These are phyloP conservation scores for Xylaria longipes DNA, from an alignment of 495 filamentous ascomycete genomes.

Conservation along the genomic window DNA sequence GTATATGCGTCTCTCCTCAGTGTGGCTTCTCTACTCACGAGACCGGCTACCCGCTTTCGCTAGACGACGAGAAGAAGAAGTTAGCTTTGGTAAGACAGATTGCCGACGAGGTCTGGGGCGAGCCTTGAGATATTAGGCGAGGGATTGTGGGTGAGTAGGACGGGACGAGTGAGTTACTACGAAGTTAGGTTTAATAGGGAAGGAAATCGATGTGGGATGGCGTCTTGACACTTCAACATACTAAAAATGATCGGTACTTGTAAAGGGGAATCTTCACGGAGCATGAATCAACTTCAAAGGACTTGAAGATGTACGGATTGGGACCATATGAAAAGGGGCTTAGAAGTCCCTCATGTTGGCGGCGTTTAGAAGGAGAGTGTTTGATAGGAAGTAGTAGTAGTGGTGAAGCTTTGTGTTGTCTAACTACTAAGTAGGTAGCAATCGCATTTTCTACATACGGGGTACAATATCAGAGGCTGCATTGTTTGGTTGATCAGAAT, in stretches of 20 bases:
- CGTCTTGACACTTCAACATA: slow-evolving; percentile 19
- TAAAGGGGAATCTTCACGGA: slow-evolving; percentile 21
- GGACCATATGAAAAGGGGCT: not conserved
- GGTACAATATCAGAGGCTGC: not conserved
- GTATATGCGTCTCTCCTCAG: slow-evolving; percentile 75
- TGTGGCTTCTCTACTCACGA: slow-evolving; percentile 81
- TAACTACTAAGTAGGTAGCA: too few relatives aligned
- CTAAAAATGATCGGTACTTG: not conserved
- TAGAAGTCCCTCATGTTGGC: not conserved
- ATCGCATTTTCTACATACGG: not conserved
- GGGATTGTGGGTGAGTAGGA: not conserved
- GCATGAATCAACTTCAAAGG: slow-evolving; percentile 26
- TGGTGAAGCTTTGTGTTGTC: not conserved
- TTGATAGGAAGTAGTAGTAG: not conserved
- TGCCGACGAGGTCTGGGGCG: slow-evolving; percentile 73
- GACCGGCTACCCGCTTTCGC: slow-evolving; percentile 68
- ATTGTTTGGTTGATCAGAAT: not conserved
- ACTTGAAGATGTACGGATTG: not conserved
- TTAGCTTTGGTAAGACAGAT: slow-evolving; percentile 70
- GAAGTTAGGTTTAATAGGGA: slow-evolving; percentile 4
- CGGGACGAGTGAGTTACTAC: not conserved
- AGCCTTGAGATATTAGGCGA: slow-evolving; percentile 52
- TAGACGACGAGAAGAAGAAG: slow-evolving; percentile 74
- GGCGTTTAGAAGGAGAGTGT: not conserved
- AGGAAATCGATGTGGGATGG: not conserved